Base-by-base conservation (phyloP, 306 rosid species). In the Rosa multiflora region DNA sequence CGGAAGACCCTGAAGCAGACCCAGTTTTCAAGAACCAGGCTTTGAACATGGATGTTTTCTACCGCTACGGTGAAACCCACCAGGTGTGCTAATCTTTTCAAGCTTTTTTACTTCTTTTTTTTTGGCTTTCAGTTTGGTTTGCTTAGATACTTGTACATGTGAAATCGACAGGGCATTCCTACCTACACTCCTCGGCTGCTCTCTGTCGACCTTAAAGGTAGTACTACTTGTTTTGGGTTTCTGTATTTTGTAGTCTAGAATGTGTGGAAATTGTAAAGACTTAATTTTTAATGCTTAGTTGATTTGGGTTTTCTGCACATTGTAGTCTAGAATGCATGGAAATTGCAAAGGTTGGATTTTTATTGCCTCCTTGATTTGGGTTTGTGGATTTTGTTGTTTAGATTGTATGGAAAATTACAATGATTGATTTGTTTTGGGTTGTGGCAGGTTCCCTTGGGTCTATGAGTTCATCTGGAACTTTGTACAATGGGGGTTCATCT, bases 131-230 rank as follows among this genome's bases (percentile, higher is more conserved):
- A 78, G 2, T 68, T 32, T 58, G 14, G 44, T 52, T 53, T 49
- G 35, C 69, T 70, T 78, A 29, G 43, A 12, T 9, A 3, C 3
- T 51, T 70, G 37, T 51, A 72, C 72, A 23, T 76, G 56, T 47
- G 82, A 83, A 56, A 56, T 72, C 26, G 82, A 89, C 93, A 94
- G 99, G 99, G 99, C 47, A 55, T 71, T 35, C 62, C 59, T 83
- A 78, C 97, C 42, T 94, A 91, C 76, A 91, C 97, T 72, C 97
- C 99, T 80, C 97, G 97, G 69, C 74, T 94, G 67, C 87, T 94
- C 73, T 92, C 99, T 26, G 82, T 94, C 59, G 91, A 86, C 80
- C 82, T 94, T 80, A 89, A 87, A 91, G 97, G 99, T 92, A 89
- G 48, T 79, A 70, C 15, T 58, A 42, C 42, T 75, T 23, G 15